Base-by-base conservation (phyloP, 768 basidiomycete genomes). In the Tricholoma hemisulphureum region DNA sequence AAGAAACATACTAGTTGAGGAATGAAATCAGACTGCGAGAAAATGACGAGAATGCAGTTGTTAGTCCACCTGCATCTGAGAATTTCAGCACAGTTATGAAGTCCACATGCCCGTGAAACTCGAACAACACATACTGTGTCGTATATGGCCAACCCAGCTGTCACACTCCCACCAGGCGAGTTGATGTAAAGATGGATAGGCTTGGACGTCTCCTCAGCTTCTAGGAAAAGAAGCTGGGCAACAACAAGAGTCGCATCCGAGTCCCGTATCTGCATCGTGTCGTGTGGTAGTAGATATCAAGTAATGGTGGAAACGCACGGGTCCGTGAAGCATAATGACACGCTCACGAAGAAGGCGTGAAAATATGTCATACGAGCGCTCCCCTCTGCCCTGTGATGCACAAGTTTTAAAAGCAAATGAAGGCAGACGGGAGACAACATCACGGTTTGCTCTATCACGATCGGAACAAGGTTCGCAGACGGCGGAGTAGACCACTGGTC, bases 101-200 rank as follows among this genome's bases (percentile, higher is more conserved):
- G 39, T 58, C 28, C 32, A 28, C 6, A 54, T 23, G 29, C 20
- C 29, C 14, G 32, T 31, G 18, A 14, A 39, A 39, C 7, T 32
- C 51, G 41, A 29, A 57, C n/a, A n/a, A n/a, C 34, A 62, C 86
- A 65, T 75, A 96, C 94, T 67, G 96, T 98, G 68, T 98, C 96
- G 75, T 98, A 98, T 50, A 98, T 96, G 16, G 95, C 96, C 58
- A 98, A 77, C 8, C 96, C 96, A 49, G 95, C 93, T 0, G 95
- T 96, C 35, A 98, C 96, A 66, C 90, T 91, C 28, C 96, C 96
- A 2, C 96, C 96, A 0, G 96, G 96, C 6, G 92, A 95, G 73
- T 98, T 98, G 64, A 98, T 96, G 73, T 98, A 98, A 10, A 98
- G 75, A 66, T 96, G 95, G 55, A 98, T 97, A 3, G 96, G 96